phyloP scores from a whole-genome alignment of 768 basidiomycete species.

The Leccinum sublutescens region DNA sequence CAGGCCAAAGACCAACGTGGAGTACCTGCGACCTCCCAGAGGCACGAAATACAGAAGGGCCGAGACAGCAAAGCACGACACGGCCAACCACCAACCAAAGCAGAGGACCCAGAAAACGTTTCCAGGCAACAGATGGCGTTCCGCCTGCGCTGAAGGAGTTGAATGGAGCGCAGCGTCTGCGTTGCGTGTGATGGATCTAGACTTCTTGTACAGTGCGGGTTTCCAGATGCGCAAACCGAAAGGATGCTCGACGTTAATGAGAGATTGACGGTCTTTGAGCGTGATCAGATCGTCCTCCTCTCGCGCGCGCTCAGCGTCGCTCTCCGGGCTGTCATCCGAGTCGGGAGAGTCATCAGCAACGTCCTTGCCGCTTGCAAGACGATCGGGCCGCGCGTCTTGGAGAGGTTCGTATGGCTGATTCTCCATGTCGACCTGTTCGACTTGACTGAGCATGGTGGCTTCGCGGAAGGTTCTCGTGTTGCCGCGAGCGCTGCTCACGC shows the following conservation, averaged over 20 bases:
- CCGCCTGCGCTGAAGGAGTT: slow-evolving; percentile 88
- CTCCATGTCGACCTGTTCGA: slow-evolving; percentile 44
- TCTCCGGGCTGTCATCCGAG: slow-evolving; percentile 41
- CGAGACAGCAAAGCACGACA: slow-evolving; percentile 67
- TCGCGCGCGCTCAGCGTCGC: slow-evolving; percentile 19
- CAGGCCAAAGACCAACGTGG: slow-evolving; percentile 83
- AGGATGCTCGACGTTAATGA: slow-evolving; percentile 98
- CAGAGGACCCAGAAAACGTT: slow-evolving; percentile 89
- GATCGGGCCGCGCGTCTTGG: slow-evolving; percentile 21
- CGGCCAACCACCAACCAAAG: slow-evolving; percentile 93
- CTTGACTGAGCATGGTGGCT: slow-evolving; percentile 46
- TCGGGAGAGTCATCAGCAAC: slow-evolving; percentile 40
- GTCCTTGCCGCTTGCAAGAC: slow-evolving; percentile 40
- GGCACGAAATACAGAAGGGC: slow-evolving; percentile 70
- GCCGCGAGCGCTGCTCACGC: slow-evolving; percentile 56
- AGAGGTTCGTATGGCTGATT: slow-evolving; percentile 35
- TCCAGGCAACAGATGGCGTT: slow-evolving; percentile 88
- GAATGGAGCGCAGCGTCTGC: slow-evolving; percentile 94
- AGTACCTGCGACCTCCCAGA: slow-evolving; percentile 79
- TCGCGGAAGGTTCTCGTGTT: slow-evolving; percentile 46
- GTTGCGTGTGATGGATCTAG: slow-evolving; percentile 91
- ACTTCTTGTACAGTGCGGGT: slow-evolving; percentile 97
- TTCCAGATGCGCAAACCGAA: slow-evolving; percentile 99
- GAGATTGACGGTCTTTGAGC: slow-evolving; percentile 91
- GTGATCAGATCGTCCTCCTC: slow-evolving; percentile 86